phyloP scores from a whole-genome alignment of 169 alveolate genomes.

The Plasmodium knowlesi region DNA sequence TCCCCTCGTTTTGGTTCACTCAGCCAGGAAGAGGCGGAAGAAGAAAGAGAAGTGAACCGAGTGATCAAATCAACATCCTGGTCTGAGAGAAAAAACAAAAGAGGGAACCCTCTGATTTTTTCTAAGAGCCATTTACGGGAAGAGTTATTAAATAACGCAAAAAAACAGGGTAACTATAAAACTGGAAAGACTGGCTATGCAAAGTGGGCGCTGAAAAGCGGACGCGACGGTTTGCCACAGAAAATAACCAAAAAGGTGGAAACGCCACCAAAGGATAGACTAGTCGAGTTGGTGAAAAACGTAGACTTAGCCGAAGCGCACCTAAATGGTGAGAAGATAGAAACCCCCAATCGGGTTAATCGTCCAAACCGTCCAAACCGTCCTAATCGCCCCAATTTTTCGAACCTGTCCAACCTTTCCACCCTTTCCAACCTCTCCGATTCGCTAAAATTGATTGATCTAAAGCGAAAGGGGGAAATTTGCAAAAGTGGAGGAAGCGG shows the following conservation, averaged over 20 bases:
- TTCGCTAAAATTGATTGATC: slow-evolving; percentile 36
- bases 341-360: background rate
- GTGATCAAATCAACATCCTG: background rate
- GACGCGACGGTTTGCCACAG: background rate
- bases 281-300: slow-evolving; percentile 15
- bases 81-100: background rate
- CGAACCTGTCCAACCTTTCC: background rate
- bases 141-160: background rate
- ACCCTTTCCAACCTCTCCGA: slow-evolving; percentile 12
- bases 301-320: slow-evolving; percentile 1
- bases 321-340: slow-evolving; percentile 9
- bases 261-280: background rate
- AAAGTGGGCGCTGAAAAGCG: background rate
- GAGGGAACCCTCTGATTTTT: background rate
- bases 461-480: background rate
- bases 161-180: background rate
- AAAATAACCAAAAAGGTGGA: background rate
- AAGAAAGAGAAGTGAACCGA: background rate
- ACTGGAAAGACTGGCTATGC: background rate
- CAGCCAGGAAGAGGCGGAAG: background rate
- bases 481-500: background rate
- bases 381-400: background rate
- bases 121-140: background rate
- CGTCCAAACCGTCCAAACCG: background rate
- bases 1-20: slow-evolving; percentile 1